phyloP scores from a whole-genome alignment of 2,329 filamentous ascomycete species.

The Fusarium zealandicum region DNA sequence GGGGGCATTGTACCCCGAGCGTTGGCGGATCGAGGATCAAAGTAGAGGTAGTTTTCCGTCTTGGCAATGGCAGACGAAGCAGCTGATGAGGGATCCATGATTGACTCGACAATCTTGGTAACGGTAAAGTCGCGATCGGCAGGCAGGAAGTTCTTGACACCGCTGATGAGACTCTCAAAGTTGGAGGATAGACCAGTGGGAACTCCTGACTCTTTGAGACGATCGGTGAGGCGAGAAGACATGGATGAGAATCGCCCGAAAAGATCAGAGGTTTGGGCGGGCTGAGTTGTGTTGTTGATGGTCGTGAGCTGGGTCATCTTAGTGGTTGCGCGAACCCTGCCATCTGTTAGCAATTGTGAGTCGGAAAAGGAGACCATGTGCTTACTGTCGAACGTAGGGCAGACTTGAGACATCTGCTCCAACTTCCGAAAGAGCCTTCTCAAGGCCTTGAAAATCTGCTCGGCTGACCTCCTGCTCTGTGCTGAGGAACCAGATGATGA shows the following conservation, averaged over 20 bases:
- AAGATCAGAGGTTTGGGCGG: conserved; percentile 72
- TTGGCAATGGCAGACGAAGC: conserved; percentile 93
- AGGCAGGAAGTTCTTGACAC: conserved; percentile 98
- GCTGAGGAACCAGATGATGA: conserved; percentile 96
- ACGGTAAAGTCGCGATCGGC: conserved; percentile 94
- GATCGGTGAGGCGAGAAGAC: conserved; percentile 89
- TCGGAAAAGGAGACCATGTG: conserved; percentile 21
- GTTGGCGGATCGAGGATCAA: conserved; percentile 92
- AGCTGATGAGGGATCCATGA: conserved; percentile 94
- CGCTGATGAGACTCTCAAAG: conserved; percentile 91
- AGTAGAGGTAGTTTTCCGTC: conserved; percentile 96
- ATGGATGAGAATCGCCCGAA: conserved; percentile 94
- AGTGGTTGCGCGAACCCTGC: conserved; percentile 86
- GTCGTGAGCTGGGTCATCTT: conserved; percentile 98
- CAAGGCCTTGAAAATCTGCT: conserved; percentile 83
- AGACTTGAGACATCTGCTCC: conserved; percentile 81
- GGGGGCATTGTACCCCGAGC: conserved; percentile 91
- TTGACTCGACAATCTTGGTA: conserved; percentile 96
- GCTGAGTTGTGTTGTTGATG: conserved; percentile 75
- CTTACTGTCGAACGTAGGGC: conserved; percentile 85
- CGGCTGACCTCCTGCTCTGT: conserved; percentile 88
- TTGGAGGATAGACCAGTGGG: conserved; percentile 75
- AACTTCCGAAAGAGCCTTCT: conserved; percentile 78
- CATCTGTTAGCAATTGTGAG: conserved; percentile 33
- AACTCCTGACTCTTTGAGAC: conserved; percentile 88